Conservation (phyloP, 768 basidiomycete genomes). For the Mycena vitilis region DNA sequence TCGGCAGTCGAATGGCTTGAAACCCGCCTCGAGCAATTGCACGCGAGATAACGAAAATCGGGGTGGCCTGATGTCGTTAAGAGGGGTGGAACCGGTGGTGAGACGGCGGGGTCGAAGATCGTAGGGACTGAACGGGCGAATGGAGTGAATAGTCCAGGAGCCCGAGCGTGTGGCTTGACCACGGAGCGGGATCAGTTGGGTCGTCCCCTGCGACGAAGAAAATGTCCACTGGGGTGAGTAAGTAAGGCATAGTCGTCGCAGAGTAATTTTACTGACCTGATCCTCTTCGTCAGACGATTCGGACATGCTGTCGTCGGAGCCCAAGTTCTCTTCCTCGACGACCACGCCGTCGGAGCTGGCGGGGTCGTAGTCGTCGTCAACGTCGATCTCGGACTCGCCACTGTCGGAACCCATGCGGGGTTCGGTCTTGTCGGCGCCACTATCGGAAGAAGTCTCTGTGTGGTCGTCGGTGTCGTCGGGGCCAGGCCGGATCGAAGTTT, state of each 20-base stretch:
- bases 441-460: no score
- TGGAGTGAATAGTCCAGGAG: background rate
- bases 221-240: background rate
- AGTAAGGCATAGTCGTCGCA: no score
- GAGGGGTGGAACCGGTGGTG: background rate
- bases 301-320: no score
- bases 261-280: no score
- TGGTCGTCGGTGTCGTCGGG: background rate
- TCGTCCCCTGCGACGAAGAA: conserved; percentile 1
- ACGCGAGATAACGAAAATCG: background rate
- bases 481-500: background rate
- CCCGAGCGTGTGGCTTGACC: background rate
- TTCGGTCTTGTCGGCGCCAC: no score
- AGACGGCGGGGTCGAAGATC: background rate
- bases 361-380: no score
- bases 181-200: background rate
- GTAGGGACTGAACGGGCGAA: background rate
- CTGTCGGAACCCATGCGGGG: background rate
- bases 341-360: no score
- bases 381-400: background rate
- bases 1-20: background rate
- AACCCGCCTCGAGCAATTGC: background rate
- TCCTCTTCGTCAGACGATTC: no score
- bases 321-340: no score
- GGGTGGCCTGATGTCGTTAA: background rate